A percentile compares a stretch with the other conserved stretches of the same genome.
Conservation (phyloP, 805 yeast genomes). For the Debaryomyces maramus region DNA sequence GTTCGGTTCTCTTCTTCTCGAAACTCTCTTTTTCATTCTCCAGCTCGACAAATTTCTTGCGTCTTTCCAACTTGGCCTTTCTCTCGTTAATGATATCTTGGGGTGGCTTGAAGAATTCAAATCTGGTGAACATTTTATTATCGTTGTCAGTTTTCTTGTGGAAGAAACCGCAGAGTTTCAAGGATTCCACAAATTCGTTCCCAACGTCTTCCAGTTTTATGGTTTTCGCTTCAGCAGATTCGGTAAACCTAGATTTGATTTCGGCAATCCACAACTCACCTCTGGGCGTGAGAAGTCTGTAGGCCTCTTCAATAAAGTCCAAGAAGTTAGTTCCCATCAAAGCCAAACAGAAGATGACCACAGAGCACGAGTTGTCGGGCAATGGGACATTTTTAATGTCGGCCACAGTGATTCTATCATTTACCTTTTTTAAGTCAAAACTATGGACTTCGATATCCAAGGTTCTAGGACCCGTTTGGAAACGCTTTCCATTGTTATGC, state of each 20-base stretch:
- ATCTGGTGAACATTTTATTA: slow-evolving; percentile 92
- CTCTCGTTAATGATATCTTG: slow-evolving; percentile 63
- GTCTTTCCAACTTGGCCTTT: slow-evolving; percentile 59
- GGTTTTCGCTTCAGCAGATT: slow-evolving; percentile 34
- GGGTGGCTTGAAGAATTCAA: slow-evolving; percentile 90
- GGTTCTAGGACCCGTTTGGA: slow-evolving; percentile 25
- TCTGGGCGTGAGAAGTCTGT: slow-evolving; percentile 79
- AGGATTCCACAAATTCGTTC: slow-evolving; percentile 74
- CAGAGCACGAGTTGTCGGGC: slow-evolving; percentile 70
- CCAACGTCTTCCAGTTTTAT: slow-evolving; percentile 49
- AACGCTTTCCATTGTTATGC: slow-evolving; percentile 16
- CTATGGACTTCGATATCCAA: slow-evolving; percentile 70
- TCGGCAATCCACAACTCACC: slow-evolving; percentile 98
- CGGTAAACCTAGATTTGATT: slow-evolving; percentile 87
- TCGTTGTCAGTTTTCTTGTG: slow-evolving; percentile 83
- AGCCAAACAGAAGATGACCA: slow-evolving; percentile 92
- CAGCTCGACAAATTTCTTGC: slow-evolving; percentile 66
- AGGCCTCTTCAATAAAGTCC: slow-evolving; percentile 88
- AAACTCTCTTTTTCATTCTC: slow-evolving; percentile 64
- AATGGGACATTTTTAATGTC: slow-evolving; percentile 91
- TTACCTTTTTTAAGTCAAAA: slow-evolving; percentile 88
- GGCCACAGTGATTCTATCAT: slow-evolving; percentile 91
- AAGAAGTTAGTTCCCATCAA: slow-evolving; percentile 96
- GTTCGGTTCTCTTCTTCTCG: slow-evolving; percentile 50
- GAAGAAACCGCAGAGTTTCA: slow-evolving; percentile 79